Conservation (phyloP, 768 basidiomycete genomes). For the Serendipita sp. region DNA sequence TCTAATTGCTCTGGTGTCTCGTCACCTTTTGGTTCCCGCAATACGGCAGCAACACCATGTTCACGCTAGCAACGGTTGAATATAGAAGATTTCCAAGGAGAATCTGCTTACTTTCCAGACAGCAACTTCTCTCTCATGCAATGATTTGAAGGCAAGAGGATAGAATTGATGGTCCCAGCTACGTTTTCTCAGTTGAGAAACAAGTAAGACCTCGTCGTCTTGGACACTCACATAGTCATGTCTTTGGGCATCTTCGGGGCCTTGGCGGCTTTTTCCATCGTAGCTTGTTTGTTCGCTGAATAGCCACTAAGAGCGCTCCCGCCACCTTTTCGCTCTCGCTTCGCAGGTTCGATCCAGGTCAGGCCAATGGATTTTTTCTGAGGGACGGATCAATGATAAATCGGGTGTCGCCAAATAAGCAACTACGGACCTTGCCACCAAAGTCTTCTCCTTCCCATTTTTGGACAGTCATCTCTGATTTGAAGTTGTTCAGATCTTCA, state of each 20-base stretch:
- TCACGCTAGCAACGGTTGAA: constrained; percentile 27
- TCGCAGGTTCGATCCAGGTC: constrained; percentile 70
- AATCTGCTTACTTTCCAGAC: constrained; percentile 46
- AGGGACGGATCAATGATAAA: neutral
- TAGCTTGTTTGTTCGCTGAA: constrained; percentile 66
- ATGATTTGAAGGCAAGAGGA: constrained; percentile 55
- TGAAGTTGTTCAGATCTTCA: constrained; percentile 94
- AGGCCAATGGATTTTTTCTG: constrained; percentile 56
- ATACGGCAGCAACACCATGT: constrained; percentile 48
- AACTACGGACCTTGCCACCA: constrained; percentile 33
- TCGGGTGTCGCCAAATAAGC: neutral
- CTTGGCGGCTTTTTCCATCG: constrained; percentile 68
- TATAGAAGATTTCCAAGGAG: neutral
- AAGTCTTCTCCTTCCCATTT: constrained; percentile 97
- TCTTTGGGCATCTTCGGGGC: constrained; percentile 79
- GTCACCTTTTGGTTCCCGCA: constrained; percentile 48
- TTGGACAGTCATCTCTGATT: constrained; percentile 70
- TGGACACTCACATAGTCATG: constrained; percentile 47
- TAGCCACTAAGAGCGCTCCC: constrained; percentile 94
- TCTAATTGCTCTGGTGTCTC: constrained; percentile 77
- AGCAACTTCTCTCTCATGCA: constrained; percentile 78
- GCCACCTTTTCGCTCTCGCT: constrained; percentile 71
- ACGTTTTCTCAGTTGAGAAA: neutral
- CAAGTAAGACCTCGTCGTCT: constrained; percentile 2
- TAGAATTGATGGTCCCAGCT: constrained; percentile 98